Evolutionary conservation across 306 rosid species (phyloP).

Genomic region (Astragalus membranaceus): DNA sequence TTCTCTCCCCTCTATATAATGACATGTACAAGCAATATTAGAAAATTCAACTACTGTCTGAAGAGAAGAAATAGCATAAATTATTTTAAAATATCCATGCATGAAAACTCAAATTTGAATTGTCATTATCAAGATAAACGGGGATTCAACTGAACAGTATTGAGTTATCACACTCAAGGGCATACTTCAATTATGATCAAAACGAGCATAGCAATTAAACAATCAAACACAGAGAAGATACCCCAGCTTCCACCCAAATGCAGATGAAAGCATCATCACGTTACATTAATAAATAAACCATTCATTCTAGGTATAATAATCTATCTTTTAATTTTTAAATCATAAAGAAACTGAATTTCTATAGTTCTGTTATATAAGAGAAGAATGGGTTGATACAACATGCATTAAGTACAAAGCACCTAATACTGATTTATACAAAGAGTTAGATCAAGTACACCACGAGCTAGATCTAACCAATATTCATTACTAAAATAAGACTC

Average conservation of each 20-base stretch:
- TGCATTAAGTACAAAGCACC: background rate
- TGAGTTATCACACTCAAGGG: background rate
- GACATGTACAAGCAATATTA: constrained; percentile 22
- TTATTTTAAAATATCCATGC: background rate
- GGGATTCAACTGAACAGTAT: background rate
- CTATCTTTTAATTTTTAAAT: background rate
- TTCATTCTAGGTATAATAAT: background rate
- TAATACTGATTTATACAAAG: background rate
- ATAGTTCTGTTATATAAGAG: background rate
- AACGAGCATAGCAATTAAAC: background rate
- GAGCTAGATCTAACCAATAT: background rate
- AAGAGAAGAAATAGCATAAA: background rate
- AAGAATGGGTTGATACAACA: background rate
- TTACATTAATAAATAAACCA: background rate
- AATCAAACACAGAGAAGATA: background rate
- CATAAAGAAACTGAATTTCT: background rate
- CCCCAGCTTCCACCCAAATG: background rate
- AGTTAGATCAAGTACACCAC: background rate
- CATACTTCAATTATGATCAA: background rate
- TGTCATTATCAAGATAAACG: background rate
- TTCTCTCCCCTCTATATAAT: constrained; percentile 76
- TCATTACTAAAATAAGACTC: background rate
- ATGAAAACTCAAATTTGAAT: constrained; percentile 1
- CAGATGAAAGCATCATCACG: background rate
- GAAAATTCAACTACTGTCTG: background rate